phyloP scores from a whole-genome alignment of 2,329 filamentous ascomycete species.

The Fusarium sp. region DNA sequence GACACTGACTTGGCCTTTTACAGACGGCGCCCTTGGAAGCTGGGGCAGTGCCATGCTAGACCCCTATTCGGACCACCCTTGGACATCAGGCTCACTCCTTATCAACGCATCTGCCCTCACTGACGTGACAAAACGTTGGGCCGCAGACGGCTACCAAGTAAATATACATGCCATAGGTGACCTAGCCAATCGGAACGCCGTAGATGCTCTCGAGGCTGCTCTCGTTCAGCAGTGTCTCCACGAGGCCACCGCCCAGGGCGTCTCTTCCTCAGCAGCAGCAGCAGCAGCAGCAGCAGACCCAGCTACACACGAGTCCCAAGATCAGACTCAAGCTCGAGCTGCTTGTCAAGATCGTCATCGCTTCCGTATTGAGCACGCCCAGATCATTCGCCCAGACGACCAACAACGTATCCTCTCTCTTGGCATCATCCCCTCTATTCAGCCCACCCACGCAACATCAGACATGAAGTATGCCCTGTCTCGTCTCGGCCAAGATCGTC shows the following conservation, averaged over 20 bases:
- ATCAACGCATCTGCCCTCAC: slow-evolving; percentile 69
- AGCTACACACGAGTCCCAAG: slow-evolving; percentile 7
- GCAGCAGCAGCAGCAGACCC: too few species aligned
- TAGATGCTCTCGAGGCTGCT: slow-evolving; percentile 69
- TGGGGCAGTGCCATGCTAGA: slow-evolving; percentile 78
- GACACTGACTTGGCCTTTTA: background rate
- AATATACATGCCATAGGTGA: slow-evolving; percentile 79
- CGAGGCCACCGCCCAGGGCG: slow-evolving; percentile 35
- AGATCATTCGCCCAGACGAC: slow-evolving; percentile 74
- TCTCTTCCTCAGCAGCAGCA: slow-evolving; percentile 1
- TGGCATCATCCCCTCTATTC: slow-evolving; percentile 73
- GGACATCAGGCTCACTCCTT: slow-evolving; percentile 70
- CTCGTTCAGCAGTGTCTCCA: slow-evolving; percentile 62
- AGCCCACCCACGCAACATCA: slow-evolving; percentile 76
- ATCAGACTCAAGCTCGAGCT: slow-evolving; percentile 46
- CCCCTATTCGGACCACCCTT: slow-evolving; percentile 71
- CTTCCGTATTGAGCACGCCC: slow-evolving; percentile 75
- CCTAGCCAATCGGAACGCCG: slow-evolving; percentile 69
- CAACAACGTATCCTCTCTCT: slow-evolving; percentile 66
- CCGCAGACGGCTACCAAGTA: slow-evolving; percentile 69
- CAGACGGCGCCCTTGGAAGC: slow-evolving; percentile 74
- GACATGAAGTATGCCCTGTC: slow-evolving; percentile 73
- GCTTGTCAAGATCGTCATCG: slow-evolving; percentile 64
- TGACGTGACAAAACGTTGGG: slow-evolving; percentile 65
- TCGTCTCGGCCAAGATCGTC: slow-evolving; percentile 66